Percentiles rank a stretch among this genome's conserved stretches.
phyloP scores from a whole-genome alignment of 352 stramenopile genomes.

The Phytophthora nicotianae region DNA sequence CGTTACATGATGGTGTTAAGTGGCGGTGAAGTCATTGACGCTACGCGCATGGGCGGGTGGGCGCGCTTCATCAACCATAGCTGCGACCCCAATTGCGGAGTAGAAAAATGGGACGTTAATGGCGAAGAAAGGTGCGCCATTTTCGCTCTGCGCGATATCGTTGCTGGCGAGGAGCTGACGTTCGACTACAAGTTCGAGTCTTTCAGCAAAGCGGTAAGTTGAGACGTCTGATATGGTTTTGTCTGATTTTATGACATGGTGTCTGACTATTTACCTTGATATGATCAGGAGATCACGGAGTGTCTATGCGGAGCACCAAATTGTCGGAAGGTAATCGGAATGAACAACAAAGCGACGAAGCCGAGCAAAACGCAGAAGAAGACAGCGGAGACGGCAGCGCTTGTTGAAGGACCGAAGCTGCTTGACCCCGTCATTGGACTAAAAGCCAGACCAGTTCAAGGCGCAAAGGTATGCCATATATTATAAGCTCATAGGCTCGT shows the following conservation, averaged over 20 bases:
- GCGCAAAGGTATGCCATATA: slow-evolving; percentile 43
- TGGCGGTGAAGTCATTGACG: slow-evolving; percentile 88
- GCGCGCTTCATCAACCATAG: slow-evolving; percentile 97
- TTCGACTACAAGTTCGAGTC: slow-evolving; percentile 94
- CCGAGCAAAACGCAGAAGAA: slow-evolving; percentile 28
- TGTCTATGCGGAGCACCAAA: slow-evolving; percentile 67
- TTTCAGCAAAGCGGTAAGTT: slow-evolving; percentile 37
- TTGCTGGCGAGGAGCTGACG: slow-evolving; percentile 90
- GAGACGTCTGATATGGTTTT: neutral
- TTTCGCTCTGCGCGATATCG: slow-evolving; percentile 91
- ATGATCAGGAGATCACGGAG: slow-evolving; percentile 66
- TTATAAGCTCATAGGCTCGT: neutral
- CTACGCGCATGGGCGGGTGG: slow-evolving; percentile 89
- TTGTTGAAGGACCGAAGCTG: slow-evolving; percentile 27
- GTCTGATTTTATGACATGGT: neutral
- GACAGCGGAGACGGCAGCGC: slow-evolving; percentile 6
- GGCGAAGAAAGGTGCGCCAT: slow-evolving; percentile 95
- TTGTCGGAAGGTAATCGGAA: slow-evolving; percentile 75
- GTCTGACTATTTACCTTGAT: slow-evolving; percentile 9
- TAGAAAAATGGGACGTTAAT: slow-evolving; percentile 94
- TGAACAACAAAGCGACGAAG: slow-evolving; percentile 65
- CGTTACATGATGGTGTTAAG: slow-evolving; percentile 88
- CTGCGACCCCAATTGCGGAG: slow-evolving; percentile 93
- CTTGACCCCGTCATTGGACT: slow-evolving; percentile 55
- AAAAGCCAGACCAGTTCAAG: slow-evolving; percentile 37